phyloP scores from a whole-genome alignment of 768 basidiomycete genomes.

The Boletellus sp. region DNA sequence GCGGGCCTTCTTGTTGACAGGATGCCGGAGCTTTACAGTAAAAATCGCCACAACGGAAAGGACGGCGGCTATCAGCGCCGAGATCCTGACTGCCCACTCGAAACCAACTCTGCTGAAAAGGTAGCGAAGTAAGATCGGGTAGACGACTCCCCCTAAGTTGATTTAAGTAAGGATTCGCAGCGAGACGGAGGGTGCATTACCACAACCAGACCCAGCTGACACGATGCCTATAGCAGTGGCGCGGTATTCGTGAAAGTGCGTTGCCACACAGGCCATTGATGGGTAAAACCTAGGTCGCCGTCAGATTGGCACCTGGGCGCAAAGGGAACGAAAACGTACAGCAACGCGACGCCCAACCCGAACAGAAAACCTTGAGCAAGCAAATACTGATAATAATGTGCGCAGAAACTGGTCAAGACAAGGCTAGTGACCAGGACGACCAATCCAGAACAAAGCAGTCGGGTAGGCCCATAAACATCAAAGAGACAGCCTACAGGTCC shows the following conservation, averaged over 20 bases:
- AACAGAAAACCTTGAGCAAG: conserved; percentile 63
- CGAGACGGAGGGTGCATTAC: conserved; percentile 30
- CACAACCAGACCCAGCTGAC: conserved; percentile 64
- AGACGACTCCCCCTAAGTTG: conserved; percentile 60
- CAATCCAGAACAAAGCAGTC: conserved; percentile 51
- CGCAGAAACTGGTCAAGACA: conserved; percentile 58
- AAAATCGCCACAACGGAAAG: conserved; percentile 46
- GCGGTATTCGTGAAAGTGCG: conserved; percentile 59
- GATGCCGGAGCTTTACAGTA: conserved; percentile 39
- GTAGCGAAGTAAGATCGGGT: conserved; percentile 57
- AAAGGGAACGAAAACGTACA: conserved; percentile 42
- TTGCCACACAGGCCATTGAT: conserved; percentile 60
- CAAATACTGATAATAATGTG: conserved; percentile 56
- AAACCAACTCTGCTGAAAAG: conserved; percentile 57
- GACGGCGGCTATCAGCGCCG: conserved; percentile 46
- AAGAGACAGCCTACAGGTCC: conserved; percentile 58
- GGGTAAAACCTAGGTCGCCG: conserved; percentile 59
- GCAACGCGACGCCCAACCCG: conserved; percentile 58
- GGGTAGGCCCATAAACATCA: conserved; percentile 56
- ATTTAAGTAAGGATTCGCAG: conserved; percentile 20
- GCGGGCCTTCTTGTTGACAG: conserved; percentile 14
- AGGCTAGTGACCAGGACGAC: conserved; percentile 47
- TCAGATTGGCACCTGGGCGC: conserved; percentile 4
- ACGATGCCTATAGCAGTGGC: conserved; percentile 72
- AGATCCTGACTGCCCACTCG: conserved; percentile 59